Percentiles rank a stretch among this genome's conserved stretches.
Conservation (phyloP, 2,329 filamentous ascomycete genomes). For the Cladosporium sp. region DNA sequence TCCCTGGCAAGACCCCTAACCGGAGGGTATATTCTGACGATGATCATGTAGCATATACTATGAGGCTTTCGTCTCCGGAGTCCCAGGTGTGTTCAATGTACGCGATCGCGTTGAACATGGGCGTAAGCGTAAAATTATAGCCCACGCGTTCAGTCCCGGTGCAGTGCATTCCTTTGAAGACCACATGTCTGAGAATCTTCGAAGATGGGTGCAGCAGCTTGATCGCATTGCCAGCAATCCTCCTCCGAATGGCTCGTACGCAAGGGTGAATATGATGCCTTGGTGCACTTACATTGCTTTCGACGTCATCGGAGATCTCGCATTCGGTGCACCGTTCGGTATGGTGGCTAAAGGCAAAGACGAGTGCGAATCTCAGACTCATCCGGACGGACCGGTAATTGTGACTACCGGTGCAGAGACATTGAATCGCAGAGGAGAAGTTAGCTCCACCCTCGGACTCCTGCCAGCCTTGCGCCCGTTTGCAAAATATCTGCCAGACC, state of each 20-base stretch:
- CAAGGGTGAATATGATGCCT: constrained; percentile 22
- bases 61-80: constrained; percentile 33
- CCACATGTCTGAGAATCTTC: constrained; percentile 28
- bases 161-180: constrained; percentile 32
- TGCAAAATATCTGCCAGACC: constrained; percentile 23
- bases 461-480: constrained; percentile 18
- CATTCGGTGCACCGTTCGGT: constrained; percentile 26
- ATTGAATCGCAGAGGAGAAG: constrained; percentile 21
- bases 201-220: constrained; percentile 19
- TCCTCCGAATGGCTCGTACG: constrained; percentile 12
- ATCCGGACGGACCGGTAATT: constrained; percentile 16
- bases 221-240: constrained; percentile 18
- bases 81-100: constrained; percentile 33
- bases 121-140: constrained; percentile 34
- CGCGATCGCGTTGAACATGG: constrained; percentile 32
- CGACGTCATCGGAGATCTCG: constrained; percentile 23
- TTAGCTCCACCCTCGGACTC: constrained; percentile 21
- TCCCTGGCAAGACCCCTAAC: no score
- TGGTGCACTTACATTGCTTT: constrained; percentile 26
- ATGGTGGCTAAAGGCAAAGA: constrained; percentile 24
- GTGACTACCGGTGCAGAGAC: constrained; percentile 21
- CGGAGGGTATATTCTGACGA: not conserved
- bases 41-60: constrained; percentile 22
- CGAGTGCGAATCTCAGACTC: constrained; percentile 20
- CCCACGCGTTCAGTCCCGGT: constrained; percentile 32